Percentiles rank a stretch among this genome's conserved stretches.
phyloP scores from a whole-genome alignment of 805 yeast genomes.

The Torulaspora quercuum region DNA sequence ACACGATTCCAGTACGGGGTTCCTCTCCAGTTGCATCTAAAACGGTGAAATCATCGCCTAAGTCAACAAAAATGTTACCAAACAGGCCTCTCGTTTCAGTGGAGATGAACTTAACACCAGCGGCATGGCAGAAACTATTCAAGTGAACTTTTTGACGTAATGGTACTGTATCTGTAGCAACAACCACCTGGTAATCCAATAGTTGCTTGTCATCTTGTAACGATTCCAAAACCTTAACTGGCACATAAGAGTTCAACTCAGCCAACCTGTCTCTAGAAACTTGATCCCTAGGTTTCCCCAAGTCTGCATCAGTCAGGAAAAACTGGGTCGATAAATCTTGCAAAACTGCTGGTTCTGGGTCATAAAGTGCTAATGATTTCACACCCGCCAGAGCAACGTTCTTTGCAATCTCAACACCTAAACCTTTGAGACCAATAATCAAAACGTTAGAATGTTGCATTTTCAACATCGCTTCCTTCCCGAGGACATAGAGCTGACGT shows the following conservation, averaged over 20 bases:
- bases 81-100: conserved; percentile 85
- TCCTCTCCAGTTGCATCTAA: conserved; percentile 92
- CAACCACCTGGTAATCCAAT: conserved; percentile 65
- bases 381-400: conserved; percentile 97
- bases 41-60: conserved; percentile 77
- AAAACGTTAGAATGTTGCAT: conserved; percentile 94
- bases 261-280: conserved; percentile 65
- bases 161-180: conserved; percentile 68
- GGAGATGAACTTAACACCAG: conserved; percentile 72
- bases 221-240: conserved; percentile 61
- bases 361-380: conserved; percentile 81
- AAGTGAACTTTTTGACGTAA: conserved; percentile 72
- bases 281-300: conserved; percentile 75
- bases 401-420: conserved; percentile 95
- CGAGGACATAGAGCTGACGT: conserved; percentile 92
- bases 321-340: conserved; percentile 86
- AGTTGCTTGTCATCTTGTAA: conserved; percentile 51
- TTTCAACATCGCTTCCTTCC: conserved; percentile 96
- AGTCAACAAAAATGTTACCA: conserved; percentile 85
- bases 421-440: conserved; percentile 83
- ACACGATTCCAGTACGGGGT: conserved; percentile 78
- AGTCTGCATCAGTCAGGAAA: conserved; percentile 64
- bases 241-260: conserved; percentile 88
- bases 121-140: conserved; percentile 68
- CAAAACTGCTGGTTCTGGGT: conserved; percentile 64